Base-by-base conservation (phyloP, 2,329 filamentous ascomycete species). In the Drechslerella dactyloides region DNA sequence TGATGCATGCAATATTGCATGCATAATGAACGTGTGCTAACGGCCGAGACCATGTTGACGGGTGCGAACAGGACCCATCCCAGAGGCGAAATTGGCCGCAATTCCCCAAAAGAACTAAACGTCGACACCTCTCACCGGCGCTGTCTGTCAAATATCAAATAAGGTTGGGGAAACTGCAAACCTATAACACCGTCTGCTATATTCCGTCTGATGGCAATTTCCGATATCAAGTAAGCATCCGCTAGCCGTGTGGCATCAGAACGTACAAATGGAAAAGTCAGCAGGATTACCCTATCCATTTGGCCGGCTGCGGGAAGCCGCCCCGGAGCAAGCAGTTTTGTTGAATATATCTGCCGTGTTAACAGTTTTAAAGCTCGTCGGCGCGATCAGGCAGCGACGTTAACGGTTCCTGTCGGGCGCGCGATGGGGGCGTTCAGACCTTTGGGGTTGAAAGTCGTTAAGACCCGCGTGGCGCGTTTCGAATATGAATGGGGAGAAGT, bases 381-480 rank as follows among this genome's bases (percentile, higher is more conserved):
- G 48, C 37, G 54, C 54, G 66, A 64, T 64, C 66, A 72, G 68
- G 68, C 68, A 72, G 68, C 68, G 68, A 72, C 56, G 55, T 61
- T 33, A 33, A 33, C 27, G 3, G 27, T 65, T 70, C 50, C 68
- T 51, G 55, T 40, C 21, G 23, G 42, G 7, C 17, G 23, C n/a
- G 17, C 35, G 42, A 42, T 21, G 35, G 33, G 27, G 10, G 11
- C 13, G 40, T 8, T n/a, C 40, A 21, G 21, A 58, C 40, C 46
- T 51, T 55, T n/a, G n/a, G 46, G 52, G 50, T 11, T 24, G 48
- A 42, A 48, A 54, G 52, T 69, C 57, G 64, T 69, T 62, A 69
- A 69, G 35, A 69, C 57, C 59, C 66, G 66, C 44, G 66, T 72
- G 56, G 68, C 68, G 59, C 68, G 68, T 72, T 72, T 72, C 68